These are phyloP conservation scores for Francoa sonchifolia DNA, from an alignment of 441 rosid species.

Conservation along the genomic window DNA sequence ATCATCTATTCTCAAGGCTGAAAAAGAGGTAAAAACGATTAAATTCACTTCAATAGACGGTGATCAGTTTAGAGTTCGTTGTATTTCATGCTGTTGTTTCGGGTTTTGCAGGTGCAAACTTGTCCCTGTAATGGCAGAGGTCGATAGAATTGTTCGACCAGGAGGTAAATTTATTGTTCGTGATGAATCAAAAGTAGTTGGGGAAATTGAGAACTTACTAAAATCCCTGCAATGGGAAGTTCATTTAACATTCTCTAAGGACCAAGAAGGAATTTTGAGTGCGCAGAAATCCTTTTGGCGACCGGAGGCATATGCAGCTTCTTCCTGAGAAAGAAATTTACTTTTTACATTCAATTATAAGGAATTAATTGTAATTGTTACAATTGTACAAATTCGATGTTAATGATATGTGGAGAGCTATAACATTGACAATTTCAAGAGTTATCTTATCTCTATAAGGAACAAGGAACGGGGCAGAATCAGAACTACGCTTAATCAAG, in stretches of 20 bases:
- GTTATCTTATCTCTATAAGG: too few species aligned
- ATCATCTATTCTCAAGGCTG: conserved; percentile 78
- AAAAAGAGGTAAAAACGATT: conserved; percentile 40
- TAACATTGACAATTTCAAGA: too few species aligned
- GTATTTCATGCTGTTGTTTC: background rate
- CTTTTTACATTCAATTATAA: too few species aligned
- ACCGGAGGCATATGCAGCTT: too few species aligned
- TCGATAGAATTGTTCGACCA: conserved; percentile 70
- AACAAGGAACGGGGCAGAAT: too few species aligned
- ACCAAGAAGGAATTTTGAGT: conserved; percentile 70
- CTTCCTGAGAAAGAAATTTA: too few species aligned
- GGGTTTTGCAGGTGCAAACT: conserved; percentile 49
- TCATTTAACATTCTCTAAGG: conserved; percentile 56
- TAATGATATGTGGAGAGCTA: too few species aligned
- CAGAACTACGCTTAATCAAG: too few species aligned
- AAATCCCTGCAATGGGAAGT: conserved; percentile 75
- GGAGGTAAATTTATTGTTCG: conserved; percentile 73
- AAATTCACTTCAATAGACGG: background rate
- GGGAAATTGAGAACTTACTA: conserved; percentile 42
- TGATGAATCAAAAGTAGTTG: conserved; percentile 46
- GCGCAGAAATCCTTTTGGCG: conserved; percentile 74
- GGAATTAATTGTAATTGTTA: too few species aligned
- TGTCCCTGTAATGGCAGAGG: conserved; percentile 58
- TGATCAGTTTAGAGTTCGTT: background rate
- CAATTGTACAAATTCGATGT: too few species aligned